phyloP scores from a whole-genome alignment of 371 early-diverging fungal genomes.

The Syncephalastrum sp. region DNA sequence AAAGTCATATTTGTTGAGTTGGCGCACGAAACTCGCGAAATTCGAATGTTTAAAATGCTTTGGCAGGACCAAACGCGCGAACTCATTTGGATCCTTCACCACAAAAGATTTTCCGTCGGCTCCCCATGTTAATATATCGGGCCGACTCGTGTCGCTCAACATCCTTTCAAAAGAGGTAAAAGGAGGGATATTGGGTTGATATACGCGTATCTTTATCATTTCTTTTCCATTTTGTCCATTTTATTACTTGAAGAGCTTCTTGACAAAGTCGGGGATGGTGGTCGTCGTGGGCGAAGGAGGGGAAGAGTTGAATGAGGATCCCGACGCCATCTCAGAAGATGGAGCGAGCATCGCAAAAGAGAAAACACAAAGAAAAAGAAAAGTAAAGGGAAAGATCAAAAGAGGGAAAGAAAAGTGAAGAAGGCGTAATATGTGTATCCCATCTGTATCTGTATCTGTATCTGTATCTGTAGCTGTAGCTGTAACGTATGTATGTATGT shows the following conservation, averaged over 20 bases:
- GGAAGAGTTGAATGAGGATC: too few species aligned
- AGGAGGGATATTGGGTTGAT: neutral
- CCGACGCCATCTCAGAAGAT: too few species aligned
- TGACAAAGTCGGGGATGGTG: conserved; percentile 43
- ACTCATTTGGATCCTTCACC: conserved; percentile 75
- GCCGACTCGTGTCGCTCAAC: conserved; percentile 68
- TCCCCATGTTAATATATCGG: conserved; percentile 73
- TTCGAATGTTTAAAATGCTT: conserved; percentile 92
- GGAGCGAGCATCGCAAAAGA: too few species aligned
- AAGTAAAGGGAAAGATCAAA: too few species aligned
- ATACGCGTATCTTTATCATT: neutral
- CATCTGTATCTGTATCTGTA: too few species aligned
- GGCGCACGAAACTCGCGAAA: conserved; percentile 90
- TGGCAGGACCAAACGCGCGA: conserved; percentile 75
- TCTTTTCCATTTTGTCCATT: neutral
- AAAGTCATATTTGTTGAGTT: conserved; percentile 94
- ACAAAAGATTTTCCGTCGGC: conserved; percentile 77
- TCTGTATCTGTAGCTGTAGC: too few species aligned
- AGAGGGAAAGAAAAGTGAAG: too few species aligned
- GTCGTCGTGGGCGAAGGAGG: too few species aligned
- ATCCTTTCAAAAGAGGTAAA: conserved; percentile 26
- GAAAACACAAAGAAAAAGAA: too few species aligned
- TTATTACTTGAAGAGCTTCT: conserved; percentile 32
- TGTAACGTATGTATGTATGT: too few species aligned
- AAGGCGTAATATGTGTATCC: too few species aligned